Base-by-base conservation (phyloP, 2,329 filamentous ascomycete genomes). In the Microthyrium microscopicum region DNA sequence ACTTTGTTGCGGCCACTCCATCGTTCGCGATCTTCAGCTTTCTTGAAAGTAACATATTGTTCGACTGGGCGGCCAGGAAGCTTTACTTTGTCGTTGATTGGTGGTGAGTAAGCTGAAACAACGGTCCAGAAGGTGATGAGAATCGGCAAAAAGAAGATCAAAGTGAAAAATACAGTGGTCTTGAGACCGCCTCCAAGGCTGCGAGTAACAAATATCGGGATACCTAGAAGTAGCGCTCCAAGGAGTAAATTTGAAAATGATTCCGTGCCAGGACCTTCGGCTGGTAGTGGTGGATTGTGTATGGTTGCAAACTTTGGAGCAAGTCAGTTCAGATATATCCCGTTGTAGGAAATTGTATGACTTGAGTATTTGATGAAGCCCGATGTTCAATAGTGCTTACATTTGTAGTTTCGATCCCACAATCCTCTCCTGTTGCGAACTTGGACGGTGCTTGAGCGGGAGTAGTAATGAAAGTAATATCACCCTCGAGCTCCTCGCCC, bases 301-400 rank as follows among this genome's bases (percentile, higher is more conserved):
- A 95, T 95, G 40, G 83, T 62, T 20, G 82, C 77, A 49, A 73
- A 87, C 85, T 91, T n/a, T n/a, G n/a, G n/a, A n/a, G n/a, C n/a
- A n/a, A n/a, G n/a, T n/a, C n/a, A n/a, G n/a, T n/a, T n/a, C n/a
- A n/a, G n/a, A n/a, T n/a, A n/a, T n/a, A n/a, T n/a, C n/a, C n/a
- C n/a, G n/a, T n/a, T n/a, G n/a, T n/a, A n/a, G n/a, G n/a, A n/a
- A n/a, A n/a, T n/a, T n/a, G n/a, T n/a, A n/a, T n/a, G n/a, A n/a
- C n/a, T n/a, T n/a, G n/a, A n/a, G n/a, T n/a, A n/a, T n/a, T n/a
- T n/a, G n/a, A n/a, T n/a, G n/a, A n/a, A n/a, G n/a, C n/a, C n/a
- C n/a, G n/a, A n/a, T n/a, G n/a, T n/a, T n/a, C n/a, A n/a, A n/a
- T n/a, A n/a, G n/a, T n/a, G n/a, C n/a, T n/a, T n/a, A n/a, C n/a